phyloP scores from a whole-genome alignment of 257 asterid species.

The Solanum bulbocastanum region DNA sequence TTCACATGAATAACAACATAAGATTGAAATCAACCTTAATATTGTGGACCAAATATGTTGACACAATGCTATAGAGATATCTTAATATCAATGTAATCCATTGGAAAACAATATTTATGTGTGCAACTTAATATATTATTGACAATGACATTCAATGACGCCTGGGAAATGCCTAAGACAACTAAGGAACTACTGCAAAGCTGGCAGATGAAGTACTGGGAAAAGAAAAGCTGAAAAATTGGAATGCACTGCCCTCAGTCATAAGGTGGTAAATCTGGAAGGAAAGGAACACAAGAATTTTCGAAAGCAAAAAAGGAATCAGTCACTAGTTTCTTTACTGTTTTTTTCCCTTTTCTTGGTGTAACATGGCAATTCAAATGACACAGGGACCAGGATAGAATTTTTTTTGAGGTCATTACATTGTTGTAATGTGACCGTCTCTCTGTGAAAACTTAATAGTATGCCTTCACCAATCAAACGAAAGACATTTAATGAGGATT shows the following conservation, averaged over 20 bases:
- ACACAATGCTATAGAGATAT: background rate
- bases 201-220: background rate
- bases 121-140: background rate
- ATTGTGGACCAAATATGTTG: background rate
- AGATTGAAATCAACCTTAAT: background rate
- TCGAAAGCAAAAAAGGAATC: background rate
- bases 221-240: background rate
- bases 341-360: background rate
- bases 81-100: background rate
- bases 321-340: background rate
- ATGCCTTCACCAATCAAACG: background rate
- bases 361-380: background rate
- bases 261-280: background rate
- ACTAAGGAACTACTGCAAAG: background rate
- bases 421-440: background rate
- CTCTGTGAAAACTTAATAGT: background rate
- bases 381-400: background rate
- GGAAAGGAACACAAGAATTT: background rate
- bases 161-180: background rate
- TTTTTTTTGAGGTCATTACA: background rate
- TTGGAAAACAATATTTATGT: background rate
- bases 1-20: background rate
- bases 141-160: background rate
- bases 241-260: background rate
- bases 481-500: background rate